Evolutionary conservation across 768 basidiomycete genomes (phyloP), one percentile per base, ranked within the genome.

Genomic region (Suillus subluteus): DNA sequence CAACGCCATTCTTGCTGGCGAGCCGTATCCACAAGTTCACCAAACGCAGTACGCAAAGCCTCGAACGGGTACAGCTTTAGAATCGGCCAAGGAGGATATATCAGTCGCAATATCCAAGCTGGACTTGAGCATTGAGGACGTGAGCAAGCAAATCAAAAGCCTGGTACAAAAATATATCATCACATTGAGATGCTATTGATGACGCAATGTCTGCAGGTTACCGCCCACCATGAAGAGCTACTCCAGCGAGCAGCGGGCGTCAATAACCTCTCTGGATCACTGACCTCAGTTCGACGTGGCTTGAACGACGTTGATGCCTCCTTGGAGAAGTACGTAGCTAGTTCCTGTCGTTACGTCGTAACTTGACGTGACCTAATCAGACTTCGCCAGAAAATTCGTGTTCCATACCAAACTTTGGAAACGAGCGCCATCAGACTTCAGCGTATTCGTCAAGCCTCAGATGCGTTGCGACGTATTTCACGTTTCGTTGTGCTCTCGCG

Each of bases 61-160:
- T 43, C 73, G 69, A 32, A 66, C 73, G 23, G 70, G 81, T 16
- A 73, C 77, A 26, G 62, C 71, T 0, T 81, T 85, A 32, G 87
- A 89, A 61, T 84, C 85, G 8, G 83, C 87, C 26, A 93, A 90
- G 75, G 94, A 95, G 67, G 97, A 98, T 70, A 91, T 98, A 13
- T 92, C 93, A 4, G 86, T 94, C 3, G 94, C 95, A 4, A 90
- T 98, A 37, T 89, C 94, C 7, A 96, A 94, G 76, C 83, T 99
- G 4, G 91, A 89, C 67, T 86, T 89, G 73, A 92, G 90, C 0
- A 91, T 98, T 66, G 97, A 98, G 48, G 96, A 99, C 76, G 89
- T 97, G 23, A 89, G 91, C 35, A 94, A 91, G 75, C 95, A 98
- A 77, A 90, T 99, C 62, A 92, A 92, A 78, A 84, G 82, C 58